Percentiles rank a stretch among this genome's conserved stretches.
Conservation (phyloP, 2,329 filamentous ascomycete genomes). For the Magnaporthiopsis incrustans region DNA sequence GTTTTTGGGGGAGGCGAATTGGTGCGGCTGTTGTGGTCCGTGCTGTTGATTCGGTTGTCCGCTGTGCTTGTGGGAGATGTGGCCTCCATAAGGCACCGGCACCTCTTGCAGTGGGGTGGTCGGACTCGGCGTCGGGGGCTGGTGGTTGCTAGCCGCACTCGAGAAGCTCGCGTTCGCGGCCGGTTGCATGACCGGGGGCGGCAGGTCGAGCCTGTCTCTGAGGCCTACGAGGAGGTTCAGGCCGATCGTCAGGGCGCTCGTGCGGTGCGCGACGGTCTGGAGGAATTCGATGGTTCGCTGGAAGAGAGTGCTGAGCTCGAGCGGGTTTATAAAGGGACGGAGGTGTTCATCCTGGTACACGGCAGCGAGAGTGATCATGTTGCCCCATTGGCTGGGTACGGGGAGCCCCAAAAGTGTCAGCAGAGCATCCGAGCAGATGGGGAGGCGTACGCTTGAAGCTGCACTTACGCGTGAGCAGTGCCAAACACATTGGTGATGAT, state of each 20-base stretch:
- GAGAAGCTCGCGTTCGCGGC: conserved; percentile 6
- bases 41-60: not conserved
- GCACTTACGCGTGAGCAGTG: conserved; percentile 88
- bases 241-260: conserved; percentile 67
- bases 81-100: not conserved
- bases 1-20: not conserved
- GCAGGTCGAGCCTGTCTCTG: conserved; percentile 26
- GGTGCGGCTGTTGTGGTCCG: not conserved
- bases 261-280: conserved; percentile 58
- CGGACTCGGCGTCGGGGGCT: not conserved
- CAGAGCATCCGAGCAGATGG: conserved; percentile 8
- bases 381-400: conserved; percentile 78
- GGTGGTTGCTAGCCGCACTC: not conserved
- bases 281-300: conserved; percentile 71
- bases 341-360: conserved; percentile 63
- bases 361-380: conserved; percentile 82
- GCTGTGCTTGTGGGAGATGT: not conserved
- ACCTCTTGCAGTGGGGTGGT: not conserved
- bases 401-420: conserved; percentile 14
- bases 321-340: conserved; percentile 44
- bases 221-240: conserved; percentile 61
- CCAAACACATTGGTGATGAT: conserved; percentile 96
- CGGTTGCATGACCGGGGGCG: not conserved
- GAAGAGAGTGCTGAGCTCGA: conserved; percentile 53
- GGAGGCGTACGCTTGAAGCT: not conserved